phyloP scores from a whole-genome alignment of 768 basidiomycete genomes.

The Kwoniella dendrophila region DNA sequence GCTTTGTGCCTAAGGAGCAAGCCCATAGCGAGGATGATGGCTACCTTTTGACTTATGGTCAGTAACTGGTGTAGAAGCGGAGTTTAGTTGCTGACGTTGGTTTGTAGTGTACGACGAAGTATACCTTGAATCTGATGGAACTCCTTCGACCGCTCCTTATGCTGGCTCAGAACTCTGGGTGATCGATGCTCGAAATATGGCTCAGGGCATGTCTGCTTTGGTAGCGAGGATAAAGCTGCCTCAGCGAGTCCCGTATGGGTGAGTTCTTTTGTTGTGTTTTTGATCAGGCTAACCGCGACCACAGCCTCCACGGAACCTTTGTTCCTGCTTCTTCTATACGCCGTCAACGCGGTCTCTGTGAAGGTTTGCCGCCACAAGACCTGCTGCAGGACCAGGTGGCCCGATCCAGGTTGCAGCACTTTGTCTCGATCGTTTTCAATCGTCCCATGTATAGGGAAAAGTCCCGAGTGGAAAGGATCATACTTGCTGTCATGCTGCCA shows the following conservation, averaged over 20 bases:
- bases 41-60: conserved; percentile 56
- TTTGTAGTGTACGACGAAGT: conserved; percentile 55
- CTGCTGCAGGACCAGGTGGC: conserved; percentile 46
- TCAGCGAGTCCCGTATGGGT: conserved; percentile 55
- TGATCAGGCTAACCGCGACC: conserved; percentile 13
- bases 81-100: conserved; percentile 14
- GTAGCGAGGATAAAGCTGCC: conserved; percentile 53
- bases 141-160: conserved; percentile 36
- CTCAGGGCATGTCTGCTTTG: conserved; percentile 45
- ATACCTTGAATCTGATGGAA: conserved; percentile 45
- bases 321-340: conserved; percentile 31
- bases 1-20: conserved; percentile 53
- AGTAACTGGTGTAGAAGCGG: too few species aligned
- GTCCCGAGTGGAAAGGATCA: conserved; percentile 28
- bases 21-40: conserved; percentile 55
- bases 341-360: conserved; percentile 28
- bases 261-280: conserved; percentile 5
- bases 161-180: conserved; percentile 58
- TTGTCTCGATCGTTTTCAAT: conserved; percentile 45
- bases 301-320: conserved; percentile 47
- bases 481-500: conserved; percentile 42
- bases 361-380: conserved; percentile 34
- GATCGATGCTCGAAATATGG: conserved; percentile 55
- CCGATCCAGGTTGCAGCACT: conserved; percentile 40
- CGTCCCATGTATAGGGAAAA: conserved; percentile 38